These are phyloP conservation scores for Talaromyces islandicus DNA, from an alignment of 2,329 filamentous ascomycete genomes.

Conservation along the genomic window DNA sequence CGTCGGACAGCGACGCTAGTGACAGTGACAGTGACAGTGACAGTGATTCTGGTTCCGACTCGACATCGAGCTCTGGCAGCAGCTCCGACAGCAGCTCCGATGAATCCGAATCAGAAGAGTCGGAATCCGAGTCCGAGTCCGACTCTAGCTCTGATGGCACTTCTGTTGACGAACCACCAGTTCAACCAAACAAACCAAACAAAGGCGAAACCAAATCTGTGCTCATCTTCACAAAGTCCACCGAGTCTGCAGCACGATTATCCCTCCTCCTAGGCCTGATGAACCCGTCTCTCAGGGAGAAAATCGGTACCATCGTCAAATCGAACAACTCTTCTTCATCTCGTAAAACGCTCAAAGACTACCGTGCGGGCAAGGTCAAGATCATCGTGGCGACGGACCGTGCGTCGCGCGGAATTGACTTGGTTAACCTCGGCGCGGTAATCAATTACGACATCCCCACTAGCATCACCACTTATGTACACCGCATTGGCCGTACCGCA, in stretches of 20 bases:
- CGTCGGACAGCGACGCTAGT: constrained; percentile 23
- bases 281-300: constrained; percentile 50
- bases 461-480: constrained; percentile 76
- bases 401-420: constrained; percentile 84
- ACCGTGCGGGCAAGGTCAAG: constrained; percentile 56
- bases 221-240: constrained; percentile 86
- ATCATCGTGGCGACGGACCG: constrained; percentile 88
- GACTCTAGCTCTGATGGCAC: constrained; percentile 11
- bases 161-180: constrained; percentile 2
- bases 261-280: constrained; percentile 69
- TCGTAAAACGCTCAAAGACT: constrained; percentile 61
- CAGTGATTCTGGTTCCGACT: constrained; percentile 19
- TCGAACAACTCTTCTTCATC: constrained; percentile 68
- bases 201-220: constrained; percentile 39
- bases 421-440: constrained; percentile 72
- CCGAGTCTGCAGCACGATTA: constrained; percentile 81
- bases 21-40: neutral
- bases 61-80: constrained; percentile 5
- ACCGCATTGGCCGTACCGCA: constrained; percentile 86
- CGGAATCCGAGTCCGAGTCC: constrained; percentile 16
- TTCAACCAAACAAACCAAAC: constrained; percentile 25
- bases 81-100: constrained; percentile 1
- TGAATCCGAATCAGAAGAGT: constrained; percentile 18
- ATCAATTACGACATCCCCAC: constrained; percentile 90
- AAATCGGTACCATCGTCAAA: constrained; percentile 68